Conservation (phyloP, 257 asterid genomes). For the Nicotiana knightiana region DNA sequence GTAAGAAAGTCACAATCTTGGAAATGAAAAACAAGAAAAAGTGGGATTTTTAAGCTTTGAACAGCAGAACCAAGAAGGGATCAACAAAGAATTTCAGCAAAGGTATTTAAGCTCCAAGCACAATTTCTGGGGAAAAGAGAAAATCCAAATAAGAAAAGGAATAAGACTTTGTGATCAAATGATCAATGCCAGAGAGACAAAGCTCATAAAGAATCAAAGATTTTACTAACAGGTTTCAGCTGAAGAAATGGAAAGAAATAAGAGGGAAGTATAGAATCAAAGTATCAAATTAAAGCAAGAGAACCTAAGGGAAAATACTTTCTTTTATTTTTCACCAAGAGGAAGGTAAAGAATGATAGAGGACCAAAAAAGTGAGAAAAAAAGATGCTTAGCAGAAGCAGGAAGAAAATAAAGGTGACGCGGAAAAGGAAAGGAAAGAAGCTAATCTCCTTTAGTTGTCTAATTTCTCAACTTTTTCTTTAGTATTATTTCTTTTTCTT, state of each 20-base stretch:
- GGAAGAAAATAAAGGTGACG: slow-evolving; percentile 50
- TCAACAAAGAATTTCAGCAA: slow-evolving; percentile 19
- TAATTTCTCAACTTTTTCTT: slow-evolving; percentile 28
- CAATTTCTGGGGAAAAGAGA: slow-evolving; percentile 15
- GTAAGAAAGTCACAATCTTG: slow-evolving; percentile 12
- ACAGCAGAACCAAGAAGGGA: slow-evolving; percentile 35
- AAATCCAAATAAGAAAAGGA: slow-evolving; percentile 30
- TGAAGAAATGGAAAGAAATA: slow-evolving; percentile 43
- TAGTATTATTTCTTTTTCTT: neutral
- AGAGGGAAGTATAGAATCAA: slow-evolving; percentile 28
- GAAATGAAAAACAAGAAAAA: slow-evolving; percentile 17
- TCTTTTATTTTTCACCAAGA: neutral
- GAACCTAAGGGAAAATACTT: slow-evolving; percentile 8
- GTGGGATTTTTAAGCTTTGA: slow-evolving; percentile 25
- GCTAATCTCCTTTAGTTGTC: slow-evolving; percentile 33
- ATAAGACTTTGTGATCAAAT: slow-evolving; percentile 29
- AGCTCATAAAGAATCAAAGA: slow-evolving; percentile 31
- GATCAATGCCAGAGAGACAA: slow-evolving; percentile 39
- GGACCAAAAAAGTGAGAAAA: slow-evolving; percentile 29
- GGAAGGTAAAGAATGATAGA: slow-evolving; percentile 29
- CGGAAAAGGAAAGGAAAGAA: slow-evolving; percentile 26
- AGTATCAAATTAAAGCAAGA: slow-evolving; percentile 35
- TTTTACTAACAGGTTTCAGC: slow-evolving; percentile 23
- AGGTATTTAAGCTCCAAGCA: slow-evolving; percentile 16
- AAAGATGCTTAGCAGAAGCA: slow-evolving; percentile 65